Evolutionary conservation across 192 early-diverging fungal species (phyloP).

Genomic region (Piromyces finnis): DNA sequence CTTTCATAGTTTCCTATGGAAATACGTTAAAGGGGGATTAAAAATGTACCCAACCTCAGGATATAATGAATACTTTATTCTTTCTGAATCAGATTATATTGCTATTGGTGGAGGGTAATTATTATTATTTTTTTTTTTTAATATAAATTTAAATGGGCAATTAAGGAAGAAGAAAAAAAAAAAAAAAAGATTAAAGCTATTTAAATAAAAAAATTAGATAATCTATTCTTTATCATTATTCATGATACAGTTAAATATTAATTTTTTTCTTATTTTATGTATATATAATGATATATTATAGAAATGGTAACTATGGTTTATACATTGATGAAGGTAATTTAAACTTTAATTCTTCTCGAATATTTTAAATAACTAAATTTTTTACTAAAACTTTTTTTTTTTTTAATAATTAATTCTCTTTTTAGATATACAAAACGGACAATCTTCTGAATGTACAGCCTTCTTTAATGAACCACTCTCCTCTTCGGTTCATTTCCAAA

Average conservation of each 20-base stretch:
- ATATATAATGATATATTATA: neutral
- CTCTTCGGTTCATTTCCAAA: neutral
- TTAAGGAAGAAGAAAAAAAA: no score
- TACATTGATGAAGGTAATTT: neutral
- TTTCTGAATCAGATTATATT: slow-evolving; percentile 52
- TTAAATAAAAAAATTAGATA: no score
- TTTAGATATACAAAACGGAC: neutral
- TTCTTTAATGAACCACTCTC: neutral
- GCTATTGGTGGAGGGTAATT: slow-evolving; percentile 61
- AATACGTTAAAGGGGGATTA: slow-evolving; percentile 14
- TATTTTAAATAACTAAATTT: no score
- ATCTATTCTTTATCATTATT: no score
- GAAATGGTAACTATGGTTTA: neutral
- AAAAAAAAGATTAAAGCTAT: no score
- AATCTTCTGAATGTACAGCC: neutral
- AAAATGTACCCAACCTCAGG: slow-evolving; percentile 53
- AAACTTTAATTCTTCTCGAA: no score
- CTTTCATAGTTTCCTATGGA: slow-evolving; percentile 50
- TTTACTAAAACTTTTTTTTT: no score
- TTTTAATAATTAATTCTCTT: no score
- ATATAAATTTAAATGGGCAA: no score
- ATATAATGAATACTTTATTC: slow-evolving; percentile 61
- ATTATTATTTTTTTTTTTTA: neutral
- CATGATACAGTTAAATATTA: no score
- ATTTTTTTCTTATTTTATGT: no score